Percentiles rank a stretch among this genome's conserved stretches.
phyloP scores from a whole-genome alignment of 2,329 filamentous ascomycete genomes.

The Fusarium zealandicum region DNA sequence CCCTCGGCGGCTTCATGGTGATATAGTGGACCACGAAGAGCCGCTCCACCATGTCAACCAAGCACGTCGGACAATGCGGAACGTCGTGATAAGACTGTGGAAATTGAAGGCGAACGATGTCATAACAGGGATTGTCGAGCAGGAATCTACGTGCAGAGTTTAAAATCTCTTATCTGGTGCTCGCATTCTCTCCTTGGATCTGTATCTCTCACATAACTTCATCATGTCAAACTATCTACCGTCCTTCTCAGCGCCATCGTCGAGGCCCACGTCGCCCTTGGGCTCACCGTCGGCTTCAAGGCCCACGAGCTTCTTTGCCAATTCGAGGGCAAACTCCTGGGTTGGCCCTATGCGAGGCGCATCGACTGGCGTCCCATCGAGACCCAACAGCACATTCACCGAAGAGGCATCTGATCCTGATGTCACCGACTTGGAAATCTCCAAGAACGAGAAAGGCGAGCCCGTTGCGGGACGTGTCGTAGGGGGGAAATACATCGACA shows the following conservation, averaged over 20 bases:
- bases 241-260: slow-evolving; percentile 33
- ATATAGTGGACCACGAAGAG: slow-evolving; percentile 31
- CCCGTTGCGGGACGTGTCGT: slow-evolving; percentile 28
- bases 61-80: slow-evolving; percentile 13
- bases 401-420: slow-evolving; percentile 24
- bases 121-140: slow-evolving; percentile 19
- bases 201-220: slow-evolving; percentile 1
- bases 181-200: slow-evolving; percentile 9
- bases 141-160: slow-evolving; percentile 1
- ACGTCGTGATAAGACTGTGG: slow-evolving; percentile 20
- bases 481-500: slow-evolving; percentile 32
- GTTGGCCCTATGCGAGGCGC: slow-evolving; percentile 17
- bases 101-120: slow-evolving; percentile 18
- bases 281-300: slow-evolving; percentile 29
- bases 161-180: slow-evolving; percentile 9
- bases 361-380: slow-evolving; percentile 16
- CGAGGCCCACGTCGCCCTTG: slow-evolving; percentile 30
- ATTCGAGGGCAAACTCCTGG: slow-evolving; percentile 31
- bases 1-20: slow-evolving; percentile 35
- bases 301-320: slow-evolving; percentile 33
- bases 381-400: slow-evolving; percentile 6
- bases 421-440: slow-evolving; percentile 20
- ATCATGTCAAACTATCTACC: slow-evolving; percentile 35
- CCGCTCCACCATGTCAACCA: slow-evolving; percentile 24
- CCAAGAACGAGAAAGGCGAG: slow-evolving; percentile 27